Evolutionary conservation across 2,329 filamentous ascomycete species (phyloP).

Genomic region (Setomelanomma holmii): DNA sequence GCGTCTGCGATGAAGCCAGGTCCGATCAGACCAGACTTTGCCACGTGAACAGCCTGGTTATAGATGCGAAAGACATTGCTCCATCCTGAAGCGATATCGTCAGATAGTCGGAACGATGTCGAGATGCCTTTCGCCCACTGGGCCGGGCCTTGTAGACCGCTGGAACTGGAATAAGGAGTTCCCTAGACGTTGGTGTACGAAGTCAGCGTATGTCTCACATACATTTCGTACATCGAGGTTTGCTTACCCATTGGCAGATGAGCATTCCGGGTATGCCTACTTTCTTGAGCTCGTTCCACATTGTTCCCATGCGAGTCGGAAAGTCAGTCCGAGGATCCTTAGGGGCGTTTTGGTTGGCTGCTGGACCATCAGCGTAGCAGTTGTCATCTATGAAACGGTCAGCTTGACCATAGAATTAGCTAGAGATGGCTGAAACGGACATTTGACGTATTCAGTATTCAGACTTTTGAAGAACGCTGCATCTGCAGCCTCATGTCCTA

Average conservation of each 20-base stretch:
- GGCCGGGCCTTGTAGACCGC: slow-evolving; percentile 20
- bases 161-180: neutral
- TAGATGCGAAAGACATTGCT: slow-evolving; percentile 25
- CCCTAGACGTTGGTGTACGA: too few species aligned
- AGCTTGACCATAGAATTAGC: neutral
- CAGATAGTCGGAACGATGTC: slow-evolving; percentile 26
- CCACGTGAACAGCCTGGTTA: slow-evolving; percentile 28
- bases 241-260: slow-evolving; percentile 31
- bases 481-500: slow-evolving; percentile 24
- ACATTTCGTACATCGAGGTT: too few species aligned
- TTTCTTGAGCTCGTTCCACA: slow-evolving; percentile 29
- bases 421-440: slow-evolving; percentile 1
- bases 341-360: slow-evolving; percentile 21
- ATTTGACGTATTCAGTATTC: slow-evolving; percentile 28
- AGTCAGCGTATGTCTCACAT: too few species aligned
- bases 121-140: slow-evolving; percentile 26
- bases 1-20: slow-evolving; percentile 28
- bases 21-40: slow-evolving; percentile 18
- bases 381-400: slow-evolving; percentile 20
- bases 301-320: slow-evolving; percentile 16
- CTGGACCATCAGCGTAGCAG: slow-evolving; percentile 24
- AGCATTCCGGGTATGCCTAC: slow-evolving; percentile 23
- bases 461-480: slow-evolving; percentile 28
- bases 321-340: slow-evolving; percentile 26
- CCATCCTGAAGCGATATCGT: slow-evolving; percentile 24